Evolutionary conservation across 169 alveolate species (phyloP).

Genomic region (Plasmodium vivax): DNA sequence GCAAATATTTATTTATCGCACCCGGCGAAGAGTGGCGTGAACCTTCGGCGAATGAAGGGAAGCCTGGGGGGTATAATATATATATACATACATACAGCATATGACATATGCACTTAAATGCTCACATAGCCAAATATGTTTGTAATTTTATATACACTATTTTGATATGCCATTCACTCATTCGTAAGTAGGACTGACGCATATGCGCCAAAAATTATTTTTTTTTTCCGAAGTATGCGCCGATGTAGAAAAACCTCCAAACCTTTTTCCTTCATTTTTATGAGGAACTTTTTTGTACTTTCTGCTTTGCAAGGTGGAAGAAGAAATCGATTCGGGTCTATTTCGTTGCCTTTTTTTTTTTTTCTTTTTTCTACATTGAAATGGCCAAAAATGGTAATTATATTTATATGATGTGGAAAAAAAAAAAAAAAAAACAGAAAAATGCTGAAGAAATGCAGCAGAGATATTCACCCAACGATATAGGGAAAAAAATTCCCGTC

Average conservation of each 20-base stretch:
- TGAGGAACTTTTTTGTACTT: not conserved
- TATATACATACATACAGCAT: not conserved
- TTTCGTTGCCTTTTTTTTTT: not conserved
- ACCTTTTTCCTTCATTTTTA: not conserved
- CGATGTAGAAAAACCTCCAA: not conserved
- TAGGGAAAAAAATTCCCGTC: not conserved
- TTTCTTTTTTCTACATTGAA: not conserved
- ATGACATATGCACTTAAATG: not conserved
- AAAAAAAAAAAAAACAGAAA: not conserved
- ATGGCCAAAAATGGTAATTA: not conserved
- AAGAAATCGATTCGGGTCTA: not conserved
- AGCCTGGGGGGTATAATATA: not conserved
- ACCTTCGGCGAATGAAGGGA: not conserved
- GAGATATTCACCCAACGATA: not conserved
- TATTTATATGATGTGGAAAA: not conserved
- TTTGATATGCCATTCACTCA: not conserved
- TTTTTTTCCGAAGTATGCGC: not conserved
- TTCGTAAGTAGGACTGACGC: not conserved
- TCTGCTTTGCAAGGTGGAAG: not conserved
- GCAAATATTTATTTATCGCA: not conserved
- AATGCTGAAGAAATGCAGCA: not conserved
- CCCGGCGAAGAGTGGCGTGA: not conserved
- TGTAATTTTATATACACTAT: no score
- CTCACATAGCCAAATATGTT: not conserved
- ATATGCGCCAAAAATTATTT: not conserved